Evolutionary conservation across 768 basidiomycete genomes (phyloP).

Genomic region (Lanmaoa rubissima): DNA sequence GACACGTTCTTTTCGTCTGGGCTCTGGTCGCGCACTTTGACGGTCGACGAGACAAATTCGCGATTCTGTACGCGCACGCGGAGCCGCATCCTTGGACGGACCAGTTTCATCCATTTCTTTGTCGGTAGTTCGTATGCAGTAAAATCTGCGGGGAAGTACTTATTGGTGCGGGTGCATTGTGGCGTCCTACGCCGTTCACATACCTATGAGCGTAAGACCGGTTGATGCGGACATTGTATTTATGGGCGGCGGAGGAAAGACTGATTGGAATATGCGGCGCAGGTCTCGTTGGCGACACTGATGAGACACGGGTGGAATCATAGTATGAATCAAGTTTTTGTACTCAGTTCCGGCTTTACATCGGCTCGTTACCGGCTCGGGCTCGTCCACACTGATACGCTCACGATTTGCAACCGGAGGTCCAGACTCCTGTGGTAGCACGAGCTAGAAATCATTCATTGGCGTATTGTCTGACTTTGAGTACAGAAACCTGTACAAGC

Average conservation of each 20-base stretch:
- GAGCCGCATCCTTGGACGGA: constrained; percentile 24
- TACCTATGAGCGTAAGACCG: constrained; percentile 18
- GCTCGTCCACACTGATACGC: not conserved
- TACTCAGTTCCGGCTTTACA: constrained; percentile 17
- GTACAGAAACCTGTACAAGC: not conserved
- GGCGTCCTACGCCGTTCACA: not conserved
- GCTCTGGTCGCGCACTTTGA: constrained; percentile 6
- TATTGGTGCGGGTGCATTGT: not conserved
- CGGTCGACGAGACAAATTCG: constrained; percentile 16
- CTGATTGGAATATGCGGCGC: not conserved
- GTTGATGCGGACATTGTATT: constrained; percentile 9
- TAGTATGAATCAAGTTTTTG: not conserved
- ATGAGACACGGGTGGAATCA: not conserved
- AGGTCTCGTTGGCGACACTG: not conserved
- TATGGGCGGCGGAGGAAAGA: not conserved
- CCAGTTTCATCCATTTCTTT: constrained; percentile 16
- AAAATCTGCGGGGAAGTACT: constrained; percentile 16
- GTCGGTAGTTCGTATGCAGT: constrained; percentile 24
- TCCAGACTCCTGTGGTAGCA: not conserved
- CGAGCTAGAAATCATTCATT: not conserved
- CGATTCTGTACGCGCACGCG: constrained; percentile 13
- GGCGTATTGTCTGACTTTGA: not conserved
- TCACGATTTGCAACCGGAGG: not conserved
- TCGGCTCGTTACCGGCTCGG: not conserved
- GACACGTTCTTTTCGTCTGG: not conserved